A percentile compares a stretch with the other conserved stretches of the same genome.
These are phyloP conservation scores for Aspergillus ochraceoroseus DNA, from an alignment of 2,329 filamentous ascomycete species.

Conservation along the genomic window DNA sequence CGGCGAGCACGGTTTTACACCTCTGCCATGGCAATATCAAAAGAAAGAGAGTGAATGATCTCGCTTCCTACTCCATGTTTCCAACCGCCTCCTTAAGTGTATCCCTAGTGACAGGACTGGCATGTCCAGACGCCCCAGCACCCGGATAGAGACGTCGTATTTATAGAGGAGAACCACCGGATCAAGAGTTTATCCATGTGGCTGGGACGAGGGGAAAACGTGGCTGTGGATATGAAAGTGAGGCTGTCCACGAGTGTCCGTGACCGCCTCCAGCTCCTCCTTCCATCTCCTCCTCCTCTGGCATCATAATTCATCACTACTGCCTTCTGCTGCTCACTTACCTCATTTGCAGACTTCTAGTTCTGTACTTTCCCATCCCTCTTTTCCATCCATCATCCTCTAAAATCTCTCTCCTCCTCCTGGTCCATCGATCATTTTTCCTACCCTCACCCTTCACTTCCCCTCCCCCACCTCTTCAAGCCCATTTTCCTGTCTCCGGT, in stretches of 20 bases:
- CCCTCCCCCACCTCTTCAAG: constrained; percentile 18
- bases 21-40: too few relatives aligned
- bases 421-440: background rate
- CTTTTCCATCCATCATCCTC: background rate
- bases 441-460: constrained; percentile 10
- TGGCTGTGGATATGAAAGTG: too few relatives aligned
- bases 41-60: too few relatives aligned
- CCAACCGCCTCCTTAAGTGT: too few relatives aligned
- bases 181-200: too few relatives aligned
- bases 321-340: constrained; percentile 9
- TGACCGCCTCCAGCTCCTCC: constrained; percentile 10
- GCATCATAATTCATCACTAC: constrained; percentile 21
- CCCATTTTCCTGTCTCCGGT: constrained; percentile 29
- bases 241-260: constrained; percentile 1
- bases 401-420: constrained; percentile 2
- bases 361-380: constrained; percentile 1
- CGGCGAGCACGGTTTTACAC: too few relatives aligned
- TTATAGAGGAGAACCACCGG: too few relatives aligned
- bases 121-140: too few relatives aligned
- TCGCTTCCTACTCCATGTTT: too few relatives aligned
- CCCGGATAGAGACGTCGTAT: too few relatives aligned
- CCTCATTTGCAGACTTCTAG: constrained; percentile 5
- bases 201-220: too few relatives aligned
- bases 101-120: too few relatives aligned
- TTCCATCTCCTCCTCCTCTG: constrained; percentile 13